Conservation (phyloP, 139 green algal genomes). For the Marvania coccoides region DNA sequence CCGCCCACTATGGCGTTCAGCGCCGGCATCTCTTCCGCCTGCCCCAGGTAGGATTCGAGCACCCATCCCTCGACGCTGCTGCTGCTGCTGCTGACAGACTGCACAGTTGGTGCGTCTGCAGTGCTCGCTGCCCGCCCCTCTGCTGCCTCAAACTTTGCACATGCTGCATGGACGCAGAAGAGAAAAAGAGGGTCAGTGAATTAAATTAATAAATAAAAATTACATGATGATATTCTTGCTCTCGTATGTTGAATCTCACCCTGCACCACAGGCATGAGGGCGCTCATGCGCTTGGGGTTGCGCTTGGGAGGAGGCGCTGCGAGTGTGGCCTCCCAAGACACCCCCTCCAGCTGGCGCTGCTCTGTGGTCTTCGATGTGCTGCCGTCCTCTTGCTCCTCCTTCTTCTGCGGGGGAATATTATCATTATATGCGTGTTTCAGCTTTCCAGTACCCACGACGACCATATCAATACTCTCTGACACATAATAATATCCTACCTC, state of each 20-base stretch:
- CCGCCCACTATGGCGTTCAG: constrained; percentile 75
- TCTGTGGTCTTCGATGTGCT: neutral
- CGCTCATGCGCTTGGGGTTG: constrained; percentile 9
- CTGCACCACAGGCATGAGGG: constrained; percentile 28
- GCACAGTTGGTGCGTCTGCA: constrained; percentile 12
- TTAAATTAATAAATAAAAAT: constrained; percentile 4
- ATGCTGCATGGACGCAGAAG: constrained; percentile 10
- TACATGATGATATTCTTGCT: neutral
- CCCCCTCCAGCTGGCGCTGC: constrained; percentile 9
- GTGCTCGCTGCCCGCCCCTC: constrained; percentile 6
- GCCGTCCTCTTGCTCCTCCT: constrained; percentile 12
- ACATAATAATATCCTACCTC: constrained; percentile 4
- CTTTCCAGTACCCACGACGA: too few relatives aligned
- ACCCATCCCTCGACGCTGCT: neutral
- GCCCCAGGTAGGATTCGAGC: constrained; percentile 8
- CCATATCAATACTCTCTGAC: too few relatives aligned
- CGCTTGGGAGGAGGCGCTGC: neutral
- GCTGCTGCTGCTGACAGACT: neutral
- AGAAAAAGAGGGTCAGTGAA: neutral
- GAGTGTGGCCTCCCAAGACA: constrained; percentile 12
- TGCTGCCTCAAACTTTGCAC: constrained; percentile 33
- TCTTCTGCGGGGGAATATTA: constrained; percentile 2
- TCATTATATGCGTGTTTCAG: too few relatives aligned
- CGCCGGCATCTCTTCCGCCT: constrained; percentile 41
- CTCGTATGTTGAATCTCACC: constrained; percentile 5